These are phyloP conservation scores for Xerocomus brunneocitrinus DNA, from an alignment of 768 basidiomycete species.

Conservation along the genomic window DNA sequence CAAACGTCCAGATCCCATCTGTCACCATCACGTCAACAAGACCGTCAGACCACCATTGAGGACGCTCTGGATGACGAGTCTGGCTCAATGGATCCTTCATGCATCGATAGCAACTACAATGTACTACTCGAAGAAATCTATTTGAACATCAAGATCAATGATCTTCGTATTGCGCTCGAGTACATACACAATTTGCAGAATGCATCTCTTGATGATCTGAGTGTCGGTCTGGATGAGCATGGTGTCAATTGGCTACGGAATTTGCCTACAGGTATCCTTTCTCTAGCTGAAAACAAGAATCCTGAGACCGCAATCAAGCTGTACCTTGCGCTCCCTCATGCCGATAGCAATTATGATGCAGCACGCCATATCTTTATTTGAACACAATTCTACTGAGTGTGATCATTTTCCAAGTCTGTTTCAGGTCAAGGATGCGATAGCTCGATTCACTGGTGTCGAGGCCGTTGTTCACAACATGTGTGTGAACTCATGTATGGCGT, in stretches of 20 bases:
- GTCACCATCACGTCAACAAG: too few relatives aligned
- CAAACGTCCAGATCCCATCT: too few relatives aligned
- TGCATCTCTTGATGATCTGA: neutral
- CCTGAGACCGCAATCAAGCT: neutral
- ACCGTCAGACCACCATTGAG: too few relatives aligned
- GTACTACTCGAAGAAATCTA: neutral
- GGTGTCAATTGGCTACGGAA: neutral
- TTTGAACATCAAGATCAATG: neutral
- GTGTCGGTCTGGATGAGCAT: neutral
- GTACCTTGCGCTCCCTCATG: neutral
- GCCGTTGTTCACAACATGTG: neutral
- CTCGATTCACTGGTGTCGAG: neutral
- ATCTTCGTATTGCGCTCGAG: neutral
- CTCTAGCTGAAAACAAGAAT: neutral
- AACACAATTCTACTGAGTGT: neutral
- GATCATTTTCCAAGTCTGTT: neutral
- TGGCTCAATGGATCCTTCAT: neutral
- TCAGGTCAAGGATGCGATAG: neutral
- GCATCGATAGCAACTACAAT: neutral
- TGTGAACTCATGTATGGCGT: neutral
- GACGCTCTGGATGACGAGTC: too few relatives aligned
- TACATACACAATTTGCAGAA: neutral
- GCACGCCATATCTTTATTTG: neutral
- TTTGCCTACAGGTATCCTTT: neutral
- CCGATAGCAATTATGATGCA: neutral